Conservation (phyloP, 371 early-diverging fungal genomes). For the Mortierella sp. region DNA sequence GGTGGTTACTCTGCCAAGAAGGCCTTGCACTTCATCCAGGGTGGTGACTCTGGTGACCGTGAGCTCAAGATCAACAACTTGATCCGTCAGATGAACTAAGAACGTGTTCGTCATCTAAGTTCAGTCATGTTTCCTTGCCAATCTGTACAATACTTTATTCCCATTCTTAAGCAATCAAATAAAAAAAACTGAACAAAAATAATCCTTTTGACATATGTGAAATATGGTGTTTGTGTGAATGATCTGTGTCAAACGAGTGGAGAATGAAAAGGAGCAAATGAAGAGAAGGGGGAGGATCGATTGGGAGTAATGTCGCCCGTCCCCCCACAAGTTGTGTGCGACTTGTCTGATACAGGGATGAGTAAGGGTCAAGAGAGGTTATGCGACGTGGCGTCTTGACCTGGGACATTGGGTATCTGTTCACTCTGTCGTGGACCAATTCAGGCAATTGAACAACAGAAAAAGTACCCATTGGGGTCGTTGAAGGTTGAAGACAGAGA, state of each 20-base stretch:
- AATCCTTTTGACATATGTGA: background rate
- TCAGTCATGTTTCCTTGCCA: background rate
- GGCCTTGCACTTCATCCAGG: conserved; percentile 97
- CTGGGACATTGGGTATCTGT: background rate
- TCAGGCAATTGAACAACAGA: background rate
- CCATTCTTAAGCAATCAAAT: background rate
- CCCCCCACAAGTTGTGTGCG: background rate
- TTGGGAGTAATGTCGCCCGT: background rate
- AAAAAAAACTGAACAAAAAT: conserved; percentile 6
- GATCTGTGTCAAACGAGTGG: background rate
- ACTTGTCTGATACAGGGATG: background rate
- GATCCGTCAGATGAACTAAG: conserved; percentile 96
- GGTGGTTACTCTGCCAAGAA: conserved; percentile 98
- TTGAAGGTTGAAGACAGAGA: background rate
- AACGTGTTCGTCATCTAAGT: conserved; percentile 22
- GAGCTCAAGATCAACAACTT: conserved; percentile 96
- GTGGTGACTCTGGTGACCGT: conserved; percentile 98
- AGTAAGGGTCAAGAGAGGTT: no score
- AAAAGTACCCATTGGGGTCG: background rate
- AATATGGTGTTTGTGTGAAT: background rate
- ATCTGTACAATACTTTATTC: background rate
- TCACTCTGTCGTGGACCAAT: background rate
- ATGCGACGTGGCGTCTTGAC: conserved; percentile 4
- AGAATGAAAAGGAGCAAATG: background rate
- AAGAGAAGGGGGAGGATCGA: background rate